Conservation (phyloP, 2,329 filamentous ascomycete species). For the Myriosclerotinia scirpicola region DNA sequence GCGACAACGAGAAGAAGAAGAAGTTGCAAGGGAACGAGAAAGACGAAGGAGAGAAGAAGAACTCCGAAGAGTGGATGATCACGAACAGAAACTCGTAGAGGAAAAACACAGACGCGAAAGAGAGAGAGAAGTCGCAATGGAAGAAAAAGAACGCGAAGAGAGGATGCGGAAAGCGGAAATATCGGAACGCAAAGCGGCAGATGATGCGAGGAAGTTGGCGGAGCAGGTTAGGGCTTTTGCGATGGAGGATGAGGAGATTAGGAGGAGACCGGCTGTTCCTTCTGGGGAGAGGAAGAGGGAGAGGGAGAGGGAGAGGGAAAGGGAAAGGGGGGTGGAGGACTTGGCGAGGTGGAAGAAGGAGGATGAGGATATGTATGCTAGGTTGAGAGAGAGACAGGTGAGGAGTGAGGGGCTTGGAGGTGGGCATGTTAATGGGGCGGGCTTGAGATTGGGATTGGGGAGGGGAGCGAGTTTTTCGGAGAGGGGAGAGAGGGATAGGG, state of each 20-base stretch:
- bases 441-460: not conserved
- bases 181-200: conserved; percentile 21
- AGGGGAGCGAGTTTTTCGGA: not conserved
- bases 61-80: not conserved
- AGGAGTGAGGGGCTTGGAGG: not conserved
- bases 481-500: not conserved
- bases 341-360: not conserved
- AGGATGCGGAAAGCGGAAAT: conserved; percentile 22
- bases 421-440: not conserved
- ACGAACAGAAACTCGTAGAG: not conserved
- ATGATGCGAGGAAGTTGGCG: conserved; percentile 24
- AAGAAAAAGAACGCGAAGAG: conserved; percentile 2
- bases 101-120: conserved; percentile 10
- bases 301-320: conserved; percentile 14
- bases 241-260: conserved; percentile 38
- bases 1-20: not conserved
- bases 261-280: conserved; percentile 35
- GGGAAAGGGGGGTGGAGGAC: not conserved
- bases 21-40: not conserved
- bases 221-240: conserved; percentile 28
- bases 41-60: conserved; percentile 12
- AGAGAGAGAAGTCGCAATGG: conserved; percentile 3
- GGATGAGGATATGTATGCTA: conserved; percentile 14
- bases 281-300: conserved; percentile 21
- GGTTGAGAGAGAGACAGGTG: conserved; percentile 1